Conservation (phyloP, 805 yeast genomes). For the Kurtzmaniella fragi region DNA sequence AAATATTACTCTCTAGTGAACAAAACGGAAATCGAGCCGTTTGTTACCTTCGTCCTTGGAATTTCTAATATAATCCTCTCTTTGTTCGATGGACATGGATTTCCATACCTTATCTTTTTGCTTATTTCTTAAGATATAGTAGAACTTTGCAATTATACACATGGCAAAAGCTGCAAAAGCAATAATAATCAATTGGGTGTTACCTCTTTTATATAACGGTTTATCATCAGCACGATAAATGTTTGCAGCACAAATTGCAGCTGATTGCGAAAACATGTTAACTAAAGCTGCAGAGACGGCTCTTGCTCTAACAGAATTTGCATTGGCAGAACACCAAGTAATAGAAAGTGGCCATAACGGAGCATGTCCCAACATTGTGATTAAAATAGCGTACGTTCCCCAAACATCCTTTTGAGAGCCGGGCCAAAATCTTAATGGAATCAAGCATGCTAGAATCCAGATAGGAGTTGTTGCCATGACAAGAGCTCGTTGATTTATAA, state of each 20-base stretch:
- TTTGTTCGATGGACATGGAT: constrained; percentile 44
- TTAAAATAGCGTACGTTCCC: constrained; percentile 39
- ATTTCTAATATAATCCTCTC: constrained; percentile 37
- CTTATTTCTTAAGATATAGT: constrained; percentile 39
- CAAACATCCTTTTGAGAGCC: constrained; percentile 34
- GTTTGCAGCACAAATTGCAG: constrained; percentile 48
- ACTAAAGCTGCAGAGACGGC: constrained; percentile 62
- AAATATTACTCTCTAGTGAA: constrained; percentile 11
- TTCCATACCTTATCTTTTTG: constrained; percentile 48
- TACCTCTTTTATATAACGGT: constrained; percentile 60
- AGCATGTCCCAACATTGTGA: constrained; percentile 39
- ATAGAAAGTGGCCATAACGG: constrained; percentile 53
- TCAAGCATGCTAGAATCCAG: constrained; percentile 12
- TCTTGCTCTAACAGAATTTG: constrained; percentile 58
- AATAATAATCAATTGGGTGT: constrained; percentile 35
- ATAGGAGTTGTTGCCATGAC: constrained; percentile 14
- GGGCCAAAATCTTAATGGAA: constrained; percentile 35
- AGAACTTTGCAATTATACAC: constrained; percentile 25
- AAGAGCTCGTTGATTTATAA: constrained; percentile 18
- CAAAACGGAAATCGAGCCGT: constrained; percentile 47
- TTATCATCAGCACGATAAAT: constrained; percentile 53
- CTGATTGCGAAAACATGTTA: constrained; percentile 61
- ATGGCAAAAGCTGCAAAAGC: constrained; percentile 26
- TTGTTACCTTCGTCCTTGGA: constrained; percentile 53
- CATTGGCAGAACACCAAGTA: constrained; percentile 57